A percentile compares a stretch with the other conserved stretches of the same genome.
Conservation (phyloP, 495 filamentous ascomycete genomes). For the Penicillium canariense region DNA sequence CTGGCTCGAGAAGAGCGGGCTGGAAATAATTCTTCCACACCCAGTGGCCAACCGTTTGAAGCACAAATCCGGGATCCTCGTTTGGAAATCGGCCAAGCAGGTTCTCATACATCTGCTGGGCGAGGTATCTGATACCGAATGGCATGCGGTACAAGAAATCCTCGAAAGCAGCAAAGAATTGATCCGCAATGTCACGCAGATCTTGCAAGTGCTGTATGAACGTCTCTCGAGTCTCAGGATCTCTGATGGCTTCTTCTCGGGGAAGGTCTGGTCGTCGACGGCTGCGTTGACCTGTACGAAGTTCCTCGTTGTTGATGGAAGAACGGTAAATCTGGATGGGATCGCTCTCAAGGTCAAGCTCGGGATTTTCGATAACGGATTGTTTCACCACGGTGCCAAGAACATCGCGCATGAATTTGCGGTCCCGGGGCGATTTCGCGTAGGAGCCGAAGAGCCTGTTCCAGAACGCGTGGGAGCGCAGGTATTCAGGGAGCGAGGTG, state of each 20-base stretch:
- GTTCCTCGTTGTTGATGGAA: constrained; percentile 92
- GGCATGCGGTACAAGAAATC: constrained; percentile 85
- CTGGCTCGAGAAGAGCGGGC: constrained; percentile 79
- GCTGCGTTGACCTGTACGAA: constrained; percentile 83
- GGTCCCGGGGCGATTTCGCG: constrained; percentile 85
- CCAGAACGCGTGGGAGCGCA: constrained; percentile 93
- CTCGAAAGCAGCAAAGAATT: constrained; percentile 78
- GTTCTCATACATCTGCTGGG: constrained; percentile 78
- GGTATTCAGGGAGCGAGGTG: constrained; percentile 72
- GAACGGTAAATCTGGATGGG: constrained; percentile 96
- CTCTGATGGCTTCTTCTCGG: constrained; percentile 87
- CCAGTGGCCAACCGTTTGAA: constrained; percentile 86
- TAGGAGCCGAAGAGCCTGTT: constrained; percentile 80
- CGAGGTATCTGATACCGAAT: constrained; percentile 87
- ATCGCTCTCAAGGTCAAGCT: constrained; percentile 91
- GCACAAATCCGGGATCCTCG: constrained; percentile 72
- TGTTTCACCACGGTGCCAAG: constrained; percentile 79
- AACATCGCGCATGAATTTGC: constrained; percentile 85
- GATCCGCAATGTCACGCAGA: constrained; percentile 87
- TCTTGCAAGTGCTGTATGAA: constrained; percentile 94
- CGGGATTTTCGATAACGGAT: constrained; percentile 86
- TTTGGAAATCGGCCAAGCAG: constrained; percentile 72
- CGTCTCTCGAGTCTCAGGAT: constrained; percentile 83
- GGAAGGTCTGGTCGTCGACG: constrained; percentile 75
- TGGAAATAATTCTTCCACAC: constrained; percentile 93